A percentile compares a stretch with the other conserved stretches of the same genome.
Evolutionary conservation across 1,284 basidiomycete genomes (phyloP).

Genomic region (Fomitopsis pinicola): DNA sequence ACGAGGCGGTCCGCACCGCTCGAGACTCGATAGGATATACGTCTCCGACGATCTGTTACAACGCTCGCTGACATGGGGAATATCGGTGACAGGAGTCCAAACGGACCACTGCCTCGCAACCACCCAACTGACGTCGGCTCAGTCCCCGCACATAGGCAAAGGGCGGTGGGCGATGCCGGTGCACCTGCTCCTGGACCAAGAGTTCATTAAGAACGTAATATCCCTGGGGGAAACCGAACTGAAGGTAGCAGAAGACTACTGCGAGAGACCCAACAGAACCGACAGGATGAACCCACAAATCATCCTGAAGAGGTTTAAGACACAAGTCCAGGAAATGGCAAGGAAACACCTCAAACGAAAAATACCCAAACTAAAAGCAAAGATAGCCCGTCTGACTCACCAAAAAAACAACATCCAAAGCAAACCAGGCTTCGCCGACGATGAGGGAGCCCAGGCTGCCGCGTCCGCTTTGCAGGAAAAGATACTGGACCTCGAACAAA

Average conservation of each 20-base stretch:
- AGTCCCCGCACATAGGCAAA: slow-evolving; percentile 1
- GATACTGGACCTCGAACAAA: background rate
- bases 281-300: background rate
- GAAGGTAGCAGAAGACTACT: background rate
- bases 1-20: background rate
- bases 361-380: background rate
- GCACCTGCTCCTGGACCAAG: background rate
- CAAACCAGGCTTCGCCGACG: background rate
- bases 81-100: background rate
- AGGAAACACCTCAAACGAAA: background rate
- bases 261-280: background rate
- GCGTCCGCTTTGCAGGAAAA: background rate
- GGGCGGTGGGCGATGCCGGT: background rate
- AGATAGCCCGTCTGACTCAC: background rate
- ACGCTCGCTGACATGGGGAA: background rate
- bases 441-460: background rate
- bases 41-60: background rate
- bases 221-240: background rate
- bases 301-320: background rate
- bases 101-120: background rate
- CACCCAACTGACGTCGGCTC: background rate
- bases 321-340: background rate
- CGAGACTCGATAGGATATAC: background rate
- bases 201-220: background rate
- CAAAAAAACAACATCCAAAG: background rate